Evolutionary conservation across 1,139 yeast genomes (phyloP), one percentile per base, ranked within the genome.

Genomic region (Taphrina deformans): DNA sequence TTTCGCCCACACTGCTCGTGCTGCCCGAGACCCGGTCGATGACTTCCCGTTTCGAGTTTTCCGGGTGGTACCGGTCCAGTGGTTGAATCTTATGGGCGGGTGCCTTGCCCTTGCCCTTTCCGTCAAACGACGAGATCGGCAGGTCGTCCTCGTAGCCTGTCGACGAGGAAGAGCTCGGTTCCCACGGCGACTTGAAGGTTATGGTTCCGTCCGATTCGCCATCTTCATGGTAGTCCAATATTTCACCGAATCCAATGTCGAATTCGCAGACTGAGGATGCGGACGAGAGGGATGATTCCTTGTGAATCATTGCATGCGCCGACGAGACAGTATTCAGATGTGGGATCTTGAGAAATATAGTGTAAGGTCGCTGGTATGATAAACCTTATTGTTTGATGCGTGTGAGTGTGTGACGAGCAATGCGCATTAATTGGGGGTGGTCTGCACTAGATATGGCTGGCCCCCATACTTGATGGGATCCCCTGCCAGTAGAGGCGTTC

Each of bases 11-110:
- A 41, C 23, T 48, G 50, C 56, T 44, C 40, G 23, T 35, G 23
- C 56, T 26, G 50, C 63, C 48, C 27, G 27, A 21, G 50, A 59
- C 55, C 18, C 38, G 56, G 18, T 59, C 56, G 41, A 59, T 27
- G 23, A 59, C 55, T 23, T 59, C 63, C 21, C 46, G 55, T 10
- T 52, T 51, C 56, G 63, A 51, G 40, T 51, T 48, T 35, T 59
- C 63, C 26, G 63, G 63, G 24, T 59, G 63, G 40, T 50, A 59
- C 18, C 41, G 63, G 38, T 59, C 63, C 46, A 53, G 48, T 9
- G 27, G 35, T 16, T 29, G 44, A 27, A 46, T 3, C 35, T 41
- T 31, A 33, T 29, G 29, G 18, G 29, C 18, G 14, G 27, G 21
- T 3, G 41, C 21, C 31, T 33, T 53, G 31, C 27, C 61, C 29